Percentiles rank a stretch among this genome's conserved stretches.
phyloP scores from a whole-genome alignment of 768 basidiomycete genomes.

The Amanita rubescens region DNA sequence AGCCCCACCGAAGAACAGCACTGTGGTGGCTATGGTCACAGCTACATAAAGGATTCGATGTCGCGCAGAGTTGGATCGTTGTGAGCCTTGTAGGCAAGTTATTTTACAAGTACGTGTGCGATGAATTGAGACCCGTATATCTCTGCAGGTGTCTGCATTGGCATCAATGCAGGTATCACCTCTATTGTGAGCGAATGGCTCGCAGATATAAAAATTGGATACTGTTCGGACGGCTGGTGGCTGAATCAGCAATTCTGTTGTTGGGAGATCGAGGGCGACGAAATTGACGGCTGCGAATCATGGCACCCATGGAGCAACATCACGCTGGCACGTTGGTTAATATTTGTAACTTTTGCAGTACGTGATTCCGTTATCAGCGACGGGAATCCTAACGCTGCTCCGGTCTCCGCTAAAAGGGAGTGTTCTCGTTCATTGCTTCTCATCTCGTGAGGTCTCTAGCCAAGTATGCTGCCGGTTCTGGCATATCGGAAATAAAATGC shows the following conservation, averaged over 20 bases:
- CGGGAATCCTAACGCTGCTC: not conserved
- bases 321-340: slow-evolving; percentile 65
- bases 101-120: not conserved
- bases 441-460: slow-evolving; percentile 86
- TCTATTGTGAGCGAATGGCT: slow-evolving; percentile 97
- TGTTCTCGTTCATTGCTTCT: slow-evolving; percentile 81
- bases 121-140: not conserved
- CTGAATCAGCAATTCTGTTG: slow-evolving; percentile 97
- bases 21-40: slow-evolving; percentile 56
- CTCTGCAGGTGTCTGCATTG: slow-evolving; percentile 74
- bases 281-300: slow-evolving; percentile 75
- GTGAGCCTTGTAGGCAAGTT: slow-evolving; percentile 81
- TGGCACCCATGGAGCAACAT: slow-evolving; percentile 89
- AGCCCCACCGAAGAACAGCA: slow-evolving; percentile 44
- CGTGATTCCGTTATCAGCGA: slow-evolving; percentile 22
- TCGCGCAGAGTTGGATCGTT: slow-evolving; percentile 89
- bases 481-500: slow-evolving; percentile 98
- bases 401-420: slow-evolving; percentile 37
- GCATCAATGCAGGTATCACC: slow-evolving; percentile 89
- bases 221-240: slow-evolving; percentile 98
- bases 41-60: slow-evolving; percentile 48
- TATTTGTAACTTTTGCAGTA: slow-evolving; percentile 88
- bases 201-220: slow-evolving; percentile 95
- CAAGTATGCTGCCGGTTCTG: slow-evolving; percentile 94
- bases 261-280: slow-evolving; percentile 86